Base-by-base conservation (phyloP, 768 basidiomycete genomes). In the Mycena maculata region DNA sequence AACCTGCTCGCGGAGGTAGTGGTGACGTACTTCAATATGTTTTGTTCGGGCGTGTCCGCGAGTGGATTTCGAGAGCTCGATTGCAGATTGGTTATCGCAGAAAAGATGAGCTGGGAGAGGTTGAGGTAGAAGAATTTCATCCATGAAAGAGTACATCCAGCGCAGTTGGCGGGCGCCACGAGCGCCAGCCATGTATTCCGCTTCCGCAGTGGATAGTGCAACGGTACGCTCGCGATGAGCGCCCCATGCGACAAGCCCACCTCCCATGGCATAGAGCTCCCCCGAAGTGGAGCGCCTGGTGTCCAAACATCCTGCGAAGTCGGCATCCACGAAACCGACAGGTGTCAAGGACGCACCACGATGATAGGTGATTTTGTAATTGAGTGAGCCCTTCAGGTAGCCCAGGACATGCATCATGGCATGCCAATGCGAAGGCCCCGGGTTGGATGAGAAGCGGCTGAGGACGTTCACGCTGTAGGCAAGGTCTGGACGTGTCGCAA, bases 301-400 rank as follows among this genome's bases (percentile, higher is more conserved):
- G 44, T 58, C 44, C 27, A n/a, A 3, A 25, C 3, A 45, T 0
- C 44, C 56, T 2, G 16, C 56, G 12, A 12, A 58, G 30, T 58
- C 56, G 2, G 56, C 42, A 47, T 58, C 56, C 4, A 58, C 56
- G 33, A 6, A 58, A 2, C 56, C 56, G n/a, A 47, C 44, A 23
- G 56, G 56, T 18, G 5, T 58, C 25, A 58, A 20, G 2, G 1
- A 3, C 1, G n/a, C 44, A 4, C 31, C 56, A 47, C 60, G 58
- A n/a, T 45, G 59, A 69, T 74, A 77, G 58, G 73, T 72, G 56
- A 74, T 53, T 5, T 53, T 58, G 38, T 49, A 63, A 25, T 76
- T 71, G 10, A 42, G 28, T 0, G 79, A 79, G 13, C 72, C 75
- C 22, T 71, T 64, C 27, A 82, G 57, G 66, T 81, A 82, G 1